These are phyloP conservation scores for Dissophora ornata DNA, from an alignment of 192 early-diverging fungal species.

Conservation along the genomic window DNA sequence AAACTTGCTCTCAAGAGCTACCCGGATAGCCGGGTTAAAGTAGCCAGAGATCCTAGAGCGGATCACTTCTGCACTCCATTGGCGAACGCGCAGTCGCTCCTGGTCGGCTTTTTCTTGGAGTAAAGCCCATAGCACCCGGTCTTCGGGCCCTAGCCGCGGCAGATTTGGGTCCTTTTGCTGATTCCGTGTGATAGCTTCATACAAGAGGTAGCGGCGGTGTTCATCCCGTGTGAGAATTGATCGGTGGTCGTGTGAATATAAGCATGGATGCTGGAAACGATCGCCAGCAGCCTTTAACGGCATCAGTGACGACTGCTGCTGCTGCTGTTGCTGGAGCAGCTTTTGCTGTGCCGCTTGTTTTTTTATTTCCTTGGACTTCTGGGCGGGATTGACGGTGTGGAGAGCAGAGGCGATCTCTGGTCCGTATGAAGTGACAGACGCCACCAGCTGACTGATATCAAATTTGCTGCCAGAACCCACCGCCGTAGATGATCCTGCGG, in stretches of 20 bases:
- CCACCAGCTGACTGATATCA: slow-evolving; percentile 27
- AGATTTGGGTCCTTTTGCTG: neutral
- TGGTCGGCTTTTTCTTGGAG: slow-evolving; percentile 31
- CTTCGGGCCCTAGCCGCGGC: slow-evolving; percentile 18
- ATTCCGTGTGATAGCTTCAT: slow-evolving; percentile 14
- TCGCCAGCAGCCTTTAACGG: neutral
- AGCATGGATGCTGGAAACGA: slow-evolving; percentile 33
- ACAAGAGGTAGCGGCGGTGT: slow-evolving; percentile 38
- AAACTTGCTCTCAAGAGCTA: slow-evolving; percentile 35
- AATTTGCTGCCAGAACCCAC: neutral
- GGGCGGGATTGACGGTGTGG: neutral
- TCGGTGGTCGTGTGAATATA: slow-evolving; percentile 27
- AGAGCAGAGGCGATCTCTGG: slow-evolving; percentile 10
- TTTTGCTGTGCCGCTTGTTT: neutral
- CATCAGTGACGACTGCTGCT: slow-evolving; percentile 8
- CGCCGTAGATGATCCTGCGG: neutral
- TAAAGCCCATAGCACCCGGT: slow-evolving; percentile 17
- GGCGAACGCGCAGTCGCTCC: slow-evolving; percentile 31
- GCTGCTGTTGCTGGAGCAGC: slow-evolving; percentile 5
- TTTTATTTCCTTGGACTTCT: neutral
- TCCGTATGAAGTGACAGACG: slow-evolving; percentile 24
- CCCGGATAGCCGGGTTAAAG: slow-evolving; percentile 20
- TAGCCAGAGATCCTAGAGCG: slow-evolving; percentile 23
- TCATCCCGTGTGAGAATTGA: slow-evolving; percentile 37
- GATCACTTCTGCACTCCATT: slow-evolving; percentile 24